phyloP scores from a whole-genome alignment of 345 rosid species.

The Mangifera indica region DNA sequence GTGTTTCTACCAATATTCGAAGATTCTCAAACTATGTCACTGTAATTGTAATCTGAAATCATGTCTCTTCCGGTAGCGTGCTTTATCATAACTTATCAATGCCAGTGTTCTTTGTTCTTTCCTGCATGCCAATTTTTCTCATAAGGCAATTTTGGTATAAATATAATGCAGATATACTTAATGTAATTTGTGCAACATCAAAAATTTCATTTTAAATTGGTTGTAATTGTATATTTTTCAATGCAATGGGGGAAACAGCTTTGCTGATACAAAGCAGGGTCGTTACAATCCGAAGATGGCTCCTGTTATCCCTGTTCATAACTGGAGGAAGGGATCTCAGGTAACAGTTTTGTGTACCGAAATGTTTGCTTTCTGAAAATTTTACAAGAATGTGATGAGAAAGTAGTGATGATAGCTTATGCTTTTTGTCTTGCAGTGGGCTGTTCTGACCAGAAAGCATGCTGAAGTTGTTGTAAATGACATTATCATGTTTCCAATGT shows the following conservation, averaged over 20 bases:
- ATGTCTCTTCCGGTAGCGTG: background rate
- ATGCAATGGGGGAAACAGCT: constrained; percentile 52
- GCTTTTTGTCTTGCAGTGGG: constrained; percentile 67
- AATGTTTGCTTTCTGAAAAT: constrained; percentile 14
- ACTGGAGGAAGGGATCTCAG: constrained; percentile 99
- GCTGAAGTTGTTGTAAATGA: constrained; percentile 85
- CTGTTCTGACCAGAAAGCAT: constrained; percentile 78
- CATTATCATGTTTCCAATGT: constrained; percentile 70
- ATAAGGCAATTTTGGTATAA: background rate
- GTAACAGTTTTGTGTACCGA: constrained; percentile 36
- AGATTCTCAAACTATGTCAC: background rate
- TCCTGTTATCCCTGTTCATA: constrained; percentile 69
- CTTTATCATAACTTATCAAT: background rate
- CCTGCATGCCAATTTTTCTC: background rate
- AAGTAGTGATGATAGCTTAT: background rate
- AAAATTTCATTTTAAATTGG: constrained; percentile 4
- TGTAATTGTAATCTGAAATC: background rate
- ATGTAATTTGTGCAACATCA: background rate
- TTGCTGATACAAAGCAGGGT: constrained; percentile 92
- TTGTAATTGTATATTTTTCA: constrained; percentile 1
- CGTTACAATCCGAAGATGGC: constrained; percentile 95
- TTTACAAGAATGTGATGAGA: background rate
- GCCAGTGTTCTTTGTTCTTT: background rate
- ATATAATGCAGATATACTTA: background rate
- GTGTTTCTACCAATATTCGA: background rate